Evolutionary conservation across 73 alveolate species (phyloP).

Genomic region (Uronychia binucleata): DNA sequence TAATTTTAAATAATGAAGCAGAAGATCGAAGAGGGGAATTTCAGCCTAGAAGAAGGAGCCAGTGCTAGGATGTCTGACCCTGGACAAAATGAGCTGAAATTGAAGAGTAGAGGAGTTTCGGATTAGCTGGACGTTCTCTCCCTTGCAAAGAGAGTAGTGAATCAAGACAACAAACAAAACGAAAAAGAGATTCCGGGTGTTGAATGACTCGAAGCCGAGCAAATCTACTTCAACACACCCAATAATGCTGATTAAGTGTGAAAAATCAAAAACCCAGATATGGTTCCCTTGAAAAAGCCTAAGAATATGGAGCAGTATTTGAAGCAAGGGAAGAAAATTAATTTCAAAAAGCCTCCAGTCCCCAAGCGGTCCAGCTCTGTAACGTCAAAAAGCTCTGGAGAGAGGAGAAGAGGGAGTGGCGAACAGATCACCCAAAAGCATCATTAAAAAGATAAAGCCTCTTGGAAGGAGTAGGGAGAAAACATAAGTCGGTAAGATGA

Average conservation of each 20-base stretch:
- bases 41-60: not conserved
- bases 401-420: not conserved
- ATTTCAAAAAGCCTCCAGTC: not conserved
- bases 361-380: too few relatives aligned
- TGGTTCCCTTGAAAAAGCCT: not conserved
- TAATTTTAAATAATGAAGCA: too few relatives aligned
- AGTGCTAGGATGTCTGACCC: not conserved
- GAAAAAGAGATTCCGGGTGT: not conserved
- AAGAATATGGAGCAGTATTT: not conserved
- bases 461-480: not conserved
- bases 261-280: not conserved
- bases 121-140: not conserved
- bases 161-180: not conserved
- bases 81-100: not conserved
- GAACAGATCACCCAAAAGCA: not conserved
- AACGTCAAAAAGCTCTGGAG: not conserved
- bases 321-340: not conserved
- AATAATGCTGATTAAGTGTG: not conserved
- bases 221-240: too few relatives aligned
- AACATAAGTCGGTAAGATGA: not conserved
- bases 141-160: not conserved
- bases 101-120: not conserved
- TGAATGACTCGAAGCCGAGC: not conserved
- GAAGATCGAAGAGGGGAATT: not conserved
- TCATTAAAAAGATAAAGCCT: not conserved